phyloP scores from a whole-genome alignment of 2,329 filamentous ascomycete species.

The Fusarium sp. region DNA sequence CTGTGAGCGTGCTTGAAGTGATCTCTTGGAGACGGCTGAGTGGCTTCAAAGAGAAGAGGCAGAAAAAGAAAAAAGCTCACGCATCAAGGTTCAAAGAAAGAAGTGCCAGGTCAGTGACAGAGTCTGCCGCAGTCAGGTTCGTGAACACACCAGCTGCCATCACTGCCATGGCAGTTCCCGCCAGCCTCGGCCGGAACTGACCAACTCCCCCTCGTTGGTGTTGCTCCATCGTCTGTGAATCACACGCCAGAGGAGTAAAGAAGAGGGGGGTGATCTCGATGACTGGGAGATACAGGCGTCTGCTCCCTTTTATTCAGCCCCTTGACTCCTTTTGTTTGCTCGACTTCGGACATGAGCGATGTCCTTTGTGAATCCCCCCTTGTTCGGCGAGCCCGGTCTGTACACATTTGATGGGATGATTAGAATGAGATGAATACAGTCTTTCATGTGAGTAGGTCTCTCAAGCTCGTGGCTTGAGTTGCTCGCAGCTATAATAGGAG shows the following conservation, averaged over 20 bases:
- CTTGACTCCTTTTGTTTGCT: not conserved
- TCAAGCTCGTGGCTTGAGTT: slow-evolving; percentile 14
- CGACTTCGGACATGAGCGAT: not conserved
- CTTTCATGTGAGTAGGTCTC: not conserved
- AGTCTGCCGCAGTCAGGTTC: not conserved
- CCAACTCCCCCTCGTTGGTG: slow-evolving; percentile 4
- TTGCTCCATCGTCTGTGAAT: slow-evolving; percentile 17
- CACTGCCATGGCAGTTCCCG: not conserved
- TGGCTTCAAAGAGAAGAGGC: not conserved
- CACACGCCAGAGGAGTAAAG: slow-evolving; percentile 4
- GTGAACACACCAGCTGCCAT: not conserved
- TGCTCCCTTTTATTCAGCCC: not conserved
- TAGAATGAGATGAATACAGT: not conserved
- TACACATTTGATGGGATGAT: not conserved
- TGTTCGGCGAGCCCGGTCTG: not conserved
- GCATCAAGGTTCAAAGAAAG: not conserved
- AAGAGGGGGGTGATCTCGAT: slow-evolving; percentile 23
- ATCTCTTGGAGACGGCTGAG: not conserved
- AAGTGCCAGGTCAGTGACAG: not conserved
- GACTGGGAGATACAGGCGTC: not conserved
- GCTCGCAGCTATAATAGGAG: not conserved
- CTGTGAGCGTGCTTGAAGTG: not conserved
- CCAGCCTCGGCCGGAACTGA: slow-evolving; percentile 7
- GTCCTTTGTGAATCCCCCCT: not conserved
- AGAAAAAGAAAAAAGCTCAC: not conserved